Percentiles rank a stretch among this genome's conserved stretches.
These are phyloP conservation scores for Paecilomyces sp. DNA, from an alignment of 2,329 filamentous ascomycete species.

Conservation along the genomic window DNA sequence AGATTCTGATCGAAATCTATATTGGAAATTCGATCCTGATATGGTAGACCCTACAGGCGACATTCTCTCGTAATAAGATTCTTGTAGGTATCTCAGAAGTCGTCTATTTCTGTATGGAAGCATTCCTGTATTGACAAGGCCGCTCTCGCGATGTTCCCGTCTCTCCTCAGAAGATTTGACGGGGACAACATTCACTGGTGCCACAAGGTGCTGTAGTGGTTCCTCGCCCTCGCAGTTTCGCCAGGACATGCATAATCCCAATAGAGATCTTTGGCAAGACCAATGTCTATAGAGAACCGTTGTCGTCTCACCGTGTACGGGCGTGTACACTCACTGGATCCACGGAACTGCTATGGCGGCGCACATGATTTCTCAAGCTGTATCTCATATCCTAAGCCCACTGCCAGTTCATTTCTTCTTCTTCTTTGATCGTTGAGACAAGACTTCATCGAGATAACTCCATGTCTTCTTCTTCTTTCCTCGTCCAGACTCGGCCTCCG, in stretches of 20 bases:
- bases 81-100: not conserved
- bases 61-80: not conserved
- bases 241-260: too few relatives aligned
- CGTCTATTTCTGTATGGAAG: not conserved
- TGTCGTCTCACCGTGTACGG: not conserved
- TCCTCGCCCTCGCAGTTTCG: too few relatives aligned
- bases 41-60: not conserved
- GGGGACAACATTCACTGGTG: not conserved
- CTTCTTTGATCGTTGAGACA: conserved; percentile 42
- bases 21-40: not conserved
- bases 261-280: too few relatives aligned
- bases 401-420: conserved; percentile 32
- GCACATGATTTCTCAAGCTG: not conserved
- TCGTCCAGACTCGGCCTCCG: not conserved
- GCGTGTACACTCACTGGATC: not conserved
- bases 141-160: not conserved
- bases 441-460: conserved; percentile 50
- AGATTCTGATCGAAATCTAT: not conserved
- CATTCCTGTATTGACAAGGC: not conserved
- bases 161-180: not conserved
- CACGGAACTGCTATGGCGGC: not conserved
- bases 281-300: not conserved
- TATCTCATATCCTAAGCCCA: conserved; percentile 4
- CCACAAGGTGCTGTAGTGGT: too few relatives aligned
- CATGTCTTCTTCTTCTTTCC: conserved; percentile 18